phyloP scores from a whole-genome alignment of 2,329 filamentous ascomycete species.

The Ophiostoma sp. region DNA sequence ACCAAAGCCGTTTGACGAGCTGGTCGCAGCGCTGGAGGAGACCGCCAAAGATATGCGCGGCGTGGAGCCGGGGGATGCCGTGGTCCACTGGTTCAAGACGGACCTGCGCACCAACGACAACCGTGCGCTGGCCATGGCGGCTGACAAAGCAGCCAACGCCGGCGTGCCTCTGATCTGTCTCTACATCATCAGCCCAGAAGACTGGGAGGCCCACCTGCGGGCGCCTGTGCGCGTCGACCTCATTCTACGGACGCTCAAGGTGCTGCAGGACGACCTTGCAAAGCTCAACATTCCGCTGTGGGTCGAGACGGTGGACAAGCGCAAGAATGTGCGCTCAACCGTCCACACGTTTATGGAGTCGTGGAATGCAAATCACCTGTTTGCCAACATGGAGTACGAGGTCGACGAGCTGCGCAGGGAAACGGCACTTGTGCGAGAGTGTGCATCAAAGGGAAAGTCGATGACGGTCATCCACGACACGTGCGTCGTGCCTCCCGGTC shows the following conservation, averaged over 20 bases:
- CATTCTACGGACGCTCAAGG: constrained; percentile 62
- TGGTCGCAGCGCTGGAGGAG: constrained; percentile 55
- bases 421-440: constrained; percentile 55
- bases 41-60: constrained; percentile 54
- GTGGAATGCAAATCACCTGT: constrained; percentile 72
- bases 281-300: constrained; percentile 72
- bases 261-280: constrained; percentile 61
- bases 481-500: constrained; percentile 72
- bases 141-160: constrained; percentile 40
- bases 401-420: constrained; percentile 83
- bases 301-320: constrained; percentile 60
- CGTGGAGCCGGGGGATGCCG: constrained; percentile 44
- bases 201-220: constrained; percentile 74
- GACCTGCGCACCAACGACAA: constrained; percentile 74
- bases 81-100: constrained; percentile 88
- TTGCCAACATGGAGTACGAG: constrained; percentile 83
- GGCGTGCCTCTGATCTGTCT: constrained; percentile 64
- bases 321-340: constrained; percentile 55
- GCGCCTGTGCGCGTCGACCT: constrained; percentile 73
- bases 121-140: constrained; percentile 61
- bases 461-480: constrained; percentile 75
- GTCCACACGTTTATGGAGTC: constrained; percentile 60
- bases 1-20: constrained; percentile 64
- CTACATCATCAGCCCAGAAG: constrained; percentile 76
- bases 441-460: constrained; percentile 57